These are phyloP conservation scores for Talaromyces liani DNA, from an alignment of 495 filamentous ascomycete species.

Conservation along the genomic window DNA sequence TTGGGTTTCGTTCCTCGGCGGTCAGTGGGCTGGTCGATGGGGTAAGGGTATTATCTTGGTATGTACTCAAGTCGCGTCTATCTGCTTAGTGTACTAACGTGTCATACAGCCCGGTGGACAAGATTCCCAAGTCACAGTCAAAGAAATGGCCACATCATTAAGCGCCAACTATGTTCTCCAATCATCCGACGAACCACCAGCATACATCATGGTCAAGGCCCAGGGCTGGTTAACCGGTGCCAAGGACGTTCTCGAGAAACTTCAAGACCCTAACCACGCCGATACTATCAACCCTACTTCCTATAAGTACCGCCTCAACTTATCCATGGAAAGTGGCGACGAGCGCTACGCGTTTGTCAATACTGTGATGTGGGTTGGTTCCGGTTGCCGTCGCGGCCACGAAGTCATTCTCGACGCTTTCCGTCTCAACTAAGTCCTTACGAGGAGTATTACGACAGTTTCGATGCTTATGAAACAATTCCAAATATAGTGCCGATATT, in stretches of 20 bases:
- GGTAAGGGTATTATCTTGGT: conserved; percentile 54
- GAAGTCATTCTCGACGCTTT: conserved; percentile 47
- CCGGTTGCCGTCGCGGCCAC: conserved; percentile 49
- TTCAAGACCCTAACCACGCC: conserved; percentile 42
- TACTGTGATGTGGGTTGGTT: conserved; percentile 55
- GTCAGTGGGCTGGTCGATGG: conserved; percentile 54
- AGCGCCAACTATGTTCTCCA: conserved; percentile 49
- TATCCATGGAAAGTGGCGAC: conserved; percentile 55
- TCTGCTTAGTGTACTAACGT: background rate
- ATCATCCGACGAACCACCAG: conserved; percentile 50
- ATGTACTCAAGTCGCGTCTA: conserved; percentile 17
- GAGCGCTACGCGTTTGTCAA: conserved; percentile 56
- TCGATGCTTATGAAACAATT: background rate
- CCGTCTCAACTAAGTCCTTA: conserved; percentile 33
- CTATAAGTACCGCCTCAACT: conserved; percentile 50
- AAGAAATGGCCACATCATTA: conserved; percentile 46
- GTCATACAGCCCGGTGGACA: conserved; percentile 47
- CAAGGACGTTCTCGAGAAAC: conserved; percentile 50
- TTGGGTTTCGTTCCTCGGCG: conserved; percentile 50
- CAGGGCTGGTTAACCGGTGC: conserved; percentile 51
- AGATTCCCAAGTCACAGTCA: conserved; percentile 50
- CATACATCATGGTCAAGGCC: conserved; percentile 52
- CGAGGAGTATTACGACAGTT: background rate
- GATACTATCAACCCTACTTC: conserved; percentile 48
- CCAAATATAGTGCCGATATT: background rate